These are phyloP conservation scores for Acacia concinna DNA, from an alignment of 331 rosid species.

Conservation along the genomic window DNA sequence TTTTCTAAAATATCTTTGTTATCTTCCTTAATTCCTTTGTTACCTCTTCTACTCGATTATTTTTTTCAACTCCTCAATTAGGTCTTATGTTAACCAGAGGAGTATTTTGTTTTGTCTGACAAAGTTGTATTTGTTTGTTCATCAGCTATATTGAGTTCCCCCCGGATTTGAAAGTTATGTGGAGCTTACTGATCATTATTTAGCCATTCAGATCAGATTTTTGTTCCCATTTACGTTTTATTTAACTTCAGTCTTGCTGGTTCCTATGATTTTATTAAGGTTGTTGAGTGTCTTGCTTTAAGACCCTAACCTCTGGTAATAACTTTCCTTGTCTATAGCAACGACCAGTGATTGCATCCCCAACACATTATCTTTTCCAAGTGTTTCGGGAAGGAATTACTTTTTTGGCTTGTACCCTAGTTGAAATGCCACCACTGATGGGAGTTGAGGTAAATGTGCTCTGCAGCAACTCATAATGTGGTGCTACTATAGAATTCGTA, in stretches of 20 bases:
- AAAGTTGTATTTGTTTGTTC: background rate
- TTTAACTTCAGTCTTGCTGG: background rate
- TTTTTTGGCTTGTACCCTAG: slow-evolving; percentile 92
- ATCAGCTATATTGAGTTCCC: background rate
- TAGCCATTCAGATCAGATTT: background rate
- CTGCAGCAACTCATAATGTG: background rate
- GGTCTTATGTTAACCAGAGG: too few species aligned
- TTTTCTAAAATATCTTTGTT: too few species aligned
- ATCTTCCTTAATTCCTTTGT: too few species aligned
- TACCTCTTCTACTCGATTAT: too few species aligned
- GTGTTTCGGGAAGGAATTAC: slow-evolving; percentile 85
- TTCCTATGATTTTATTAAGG: background rate
- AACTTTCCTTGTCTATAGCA: slow-evolving; percentile 45
- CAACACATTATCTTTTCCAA: slow-evolving; percentile 95
- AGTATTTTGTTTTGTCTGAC: slow-evolving; percentile 25
- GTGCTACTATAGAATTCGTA: background rate
- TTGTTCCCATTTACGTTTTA: background rate
- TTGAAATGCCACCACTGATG: slow-evolving; percentile 97
- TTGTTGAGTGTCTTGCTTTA: background rate
- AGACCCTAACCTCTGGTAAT: background rate
- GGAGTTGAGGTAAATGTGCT: slow-evolving; percentile 67
- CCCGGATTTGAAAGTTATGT: background rate
- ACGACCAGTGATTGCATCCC: slow-evolving; percentile 90
- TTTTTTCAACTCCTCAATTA: too few species aligned
- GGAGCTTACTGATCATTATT: background rate